These are phyloP conservation scores for Keithomyces neogunnii DNA, from an alignment of 2,329 filamentous ascomycete genomes.

Conservation along the genomic window DNA sequence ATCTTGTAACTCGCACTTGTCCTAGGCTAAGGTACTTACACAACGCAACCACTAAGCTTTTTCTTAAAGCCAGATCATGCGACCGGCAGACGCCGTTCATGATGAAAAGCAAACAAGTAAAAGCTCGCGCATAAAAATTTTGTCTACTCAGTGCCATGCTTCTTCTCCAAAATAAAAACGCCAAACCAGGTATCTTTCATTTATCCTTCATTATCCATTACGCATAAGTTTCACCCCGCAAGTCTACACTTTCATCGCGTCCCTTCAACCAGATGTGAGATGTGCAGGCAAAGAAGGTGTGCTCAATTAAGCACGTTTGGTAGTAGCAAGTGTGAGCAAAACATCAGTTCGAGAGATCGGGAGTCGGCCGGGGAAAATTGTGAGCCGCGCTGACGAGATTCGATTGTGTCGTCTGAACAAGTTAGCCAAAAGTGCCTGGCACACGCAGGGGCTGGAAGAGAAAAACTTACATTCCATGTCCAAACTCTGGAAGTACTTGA, in stretches of 20 bases:
- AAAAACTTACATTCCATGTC: constrained; percentile 48
- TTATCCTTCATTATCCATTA: constrained; percentile 22
- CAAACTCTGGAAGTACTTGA: constrained; percentile 46
- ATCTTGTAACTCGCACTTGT: too few species aligned
- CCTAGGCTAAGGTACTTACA: too few species aligned
- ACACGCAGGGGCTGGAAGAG: not conserved
- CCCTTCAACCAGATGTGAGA: not conserved
- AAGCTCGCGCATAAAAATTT: not conserved
- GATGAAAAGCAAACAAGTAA: not conserved
- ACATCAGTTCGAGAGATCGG: constrained; percentile 41
- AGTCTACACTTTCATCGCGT: not conserved
- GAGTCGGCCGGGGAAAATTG: constrained; percentile 42
- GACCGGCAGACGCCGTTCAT: too few species aligned
- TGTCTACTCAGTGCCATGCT: not conserved
- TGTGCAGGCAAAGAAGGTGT: too few species aligned
- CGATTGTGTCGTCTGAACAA: constrained; percentile 23
- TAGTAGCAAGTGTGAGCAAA: constrained; percentile 39
- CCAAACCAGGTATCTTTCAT: constrained; percentile 6
- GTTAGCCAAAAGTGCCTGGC: not conserved
- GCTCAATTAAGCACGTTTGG: constrained; percentile 19
- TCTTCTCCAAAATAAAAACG: constrained; percentile 14
- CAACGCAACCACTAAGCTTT: too few species aligned
- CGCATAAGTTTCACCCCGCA: not conserved
- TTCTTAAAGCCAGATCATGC: too few species aligned
- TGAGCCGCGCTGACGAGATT: constrained; percentile 39